Percentiles rank a stretch among this genome's conserved stretches.
These are phyloP conservation scores for Thamnidium elegans DNA, from an alignment of 192 early-diverging fungal genomes.

Conservation along the genomic window DNA sequence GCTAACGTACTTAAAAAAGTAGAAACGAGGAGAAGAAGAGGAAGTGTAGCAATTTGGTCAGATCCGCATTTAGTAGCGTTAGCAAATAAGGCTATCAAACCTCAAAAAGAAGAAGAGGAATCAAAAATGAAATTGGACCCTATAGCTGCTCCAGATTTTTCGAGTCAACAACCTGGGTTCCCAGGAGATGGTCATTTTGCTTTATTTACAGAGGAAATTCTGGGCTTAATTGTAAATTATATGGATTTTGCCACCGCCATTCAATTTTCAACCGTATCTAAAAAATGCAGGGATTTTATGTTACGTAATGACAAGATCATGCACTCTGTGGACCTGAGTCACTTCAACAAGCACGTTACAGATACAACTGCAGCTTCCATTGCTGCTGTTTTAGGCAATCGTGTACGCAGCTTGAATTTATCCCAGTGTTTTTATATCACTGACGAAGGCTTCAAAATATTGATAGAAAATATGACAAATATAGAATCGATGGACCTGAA, in stretches of 20 bases:
- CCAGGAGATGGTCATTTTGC: background rate
- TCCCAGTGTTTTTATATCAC: conserved; percentile 71
- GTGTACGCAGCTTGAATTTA: conserved; percentile 49
- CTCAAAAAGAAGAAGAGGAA: background rate
- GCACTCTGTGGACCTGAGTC: conserved; percentile 51
- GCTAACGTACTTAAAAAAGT: conserved; percentile 32
- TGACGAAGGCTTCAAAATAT: conserved; percentile 49
- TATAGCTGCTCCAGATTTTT: background rate
- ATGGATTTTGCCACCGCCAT: conserved; percentile 3
- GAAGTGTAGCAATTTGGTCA: conserved; percentile 78
- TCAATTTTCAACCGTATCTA: background rate
- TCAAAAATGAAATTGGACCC: background rate
- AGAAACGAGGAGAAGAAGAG: conserved; percentile 47
- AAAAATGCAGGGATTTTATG: background rate
- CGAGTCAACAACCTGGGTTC: background rate
- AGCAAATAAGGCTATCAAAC: conserved; percentile 40
- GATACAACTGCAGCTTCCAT: conserved; percentile 42
- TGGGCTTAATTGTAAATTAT: background rate
- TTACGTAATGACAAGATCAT: conserved; percentile 33
- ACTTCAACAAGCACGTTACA: conserved; percentile 58
- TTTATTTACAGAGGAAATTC: background rate
- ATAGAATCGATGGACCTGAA: conserved; percentile 54
- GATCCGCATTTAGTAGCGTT: conserved; percentile 67
- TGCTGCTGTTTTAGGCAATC: conserved; percentile 42
- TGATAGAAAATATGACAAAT: conserved; percentile 40